A percentile compares a stretch with the other conserved stretches of the same genome.
Evolutionary conservation across 139 green algal genomes (phyloP).

Genomic region (Auxenochlorella pyrenoidosa): DNA sequence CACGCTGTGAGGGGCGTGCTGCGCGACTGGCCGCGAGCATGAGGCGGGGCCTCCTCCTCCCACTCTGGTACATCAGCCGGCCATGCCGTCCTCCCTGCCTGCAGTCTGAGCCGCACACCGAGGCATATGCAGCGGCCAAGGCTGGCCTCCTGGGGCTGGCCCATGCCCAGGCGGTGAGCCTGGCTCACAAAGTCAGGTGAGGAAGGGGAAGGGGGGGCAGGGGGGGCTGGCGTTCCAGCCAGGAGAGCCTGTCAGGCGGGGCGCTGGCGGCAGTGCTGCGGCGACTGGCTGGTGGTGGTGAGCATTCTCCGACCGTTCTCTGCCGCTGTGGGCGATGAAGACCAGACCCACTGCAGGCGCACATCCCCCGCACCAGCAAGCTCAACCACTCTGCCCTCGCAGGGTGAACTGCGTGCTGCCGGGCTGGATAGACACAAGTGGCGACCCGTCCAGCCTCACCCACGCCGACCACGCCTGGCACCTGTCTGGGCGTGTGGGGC

Average conservation of each 20-base stretch:
- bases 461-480: conserved; percentile 65
- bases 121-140: conserved; percentile 66
- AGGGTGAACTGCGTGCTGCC: conserved; percentile 60
- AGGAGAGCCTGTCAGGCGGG: no score
- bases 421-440: conserved; percentile 65
- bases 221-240: neutral
- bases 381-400: neutral
- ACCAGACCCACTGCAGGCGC: no score
- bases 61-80: neutral
- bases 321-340: no score
- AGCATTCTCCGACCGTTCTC: no score
- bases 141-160: conserved; percentile 66
- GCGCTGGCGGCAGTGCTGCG: no score
- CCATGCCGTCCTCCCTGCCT: neutral
- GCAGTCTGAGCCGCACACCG: conserved; percentile 60
- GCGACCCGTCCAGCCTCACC: conserved; percentile 20
- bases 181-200: conserved; percentile 9
- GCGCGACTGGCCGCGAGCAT: no score
- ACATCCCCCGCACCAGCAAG: no score
- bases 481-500: conserved; percentile 53
- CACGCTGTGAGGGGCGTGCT: no score
- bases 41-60: neutral
- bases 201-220: neutral
- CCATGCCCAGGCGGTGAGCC: conserved; percentile 52
- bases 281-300: no score